A percentile compares a stretch with the other conserved stretches of the same genome.
Evolutionary conservation across 108 stramenopile genomes (phyloP).

Genomic region (Cyclotella choctawhatcheeana): DNA sequence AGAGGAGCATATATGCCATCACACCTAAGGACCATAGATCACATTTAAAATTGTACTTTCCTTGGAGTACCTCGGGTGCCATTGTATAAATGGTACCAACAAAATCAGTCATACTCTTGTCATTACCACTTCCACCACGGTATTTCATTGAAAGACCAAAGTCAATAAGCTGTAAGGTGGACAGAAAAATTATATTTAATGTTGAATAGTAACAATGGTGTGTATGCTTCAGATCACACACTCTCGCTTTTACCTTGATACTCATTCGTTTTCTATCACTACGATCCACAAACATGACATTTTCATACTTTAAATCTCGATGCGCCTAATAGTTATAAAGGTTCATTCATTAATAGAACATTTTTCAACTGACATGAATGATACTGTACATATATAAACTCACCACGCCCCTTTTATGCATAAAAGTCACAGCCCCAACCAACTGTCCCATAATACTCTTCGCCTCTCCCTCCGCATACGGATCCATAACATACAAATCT

Average conservation of each 20-base stretch:
- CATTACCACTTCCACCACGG: slow-evolving; percentile 3
- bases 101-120: slow-evolving; percentile 54
- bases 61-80: slow-evolving; percentile 85
- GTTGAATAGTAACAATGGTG: not conserved
- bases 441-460: slow-evolving; percentile 61
- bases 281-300: slow-evolving; percentile 80
- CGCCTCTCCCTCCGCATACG: slow-evolving; percentile 81
- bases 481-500: slow-evolving; percentile 81
- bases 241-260: slow-evolving; percentile 26
- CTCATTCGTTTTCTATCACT: slow-evolving; percentile 51
- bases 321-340: not conserved
- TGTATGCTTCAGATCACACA: too few species aligned
- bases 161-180: slow-evolving; percentile 50
- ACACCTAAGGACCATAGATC: slow-evolving; percentile 89
- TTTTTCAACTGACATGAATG: too few species aligned
- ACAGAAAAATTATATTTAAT: not conserved
- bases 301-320: slow-evolving; percentile 84
- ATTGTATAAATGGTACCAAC: slow-evolving; percentile 88
- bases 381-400: slow-evolving; percentile 72
- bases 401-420: slow-evolving; percentile 77
- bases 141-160: slow-evolving; percentile 84
- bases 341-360: too few species aligned
- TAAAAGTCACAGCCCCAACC: slow-evolving; percentile 76
- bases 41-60: slow-evolving; percentile 72
- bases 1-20: slow-evolving; percentile 78